Base-by-base conservation (phyloP, 202 grass and related monocot genomes). In the Setaria viridis region DNA sequence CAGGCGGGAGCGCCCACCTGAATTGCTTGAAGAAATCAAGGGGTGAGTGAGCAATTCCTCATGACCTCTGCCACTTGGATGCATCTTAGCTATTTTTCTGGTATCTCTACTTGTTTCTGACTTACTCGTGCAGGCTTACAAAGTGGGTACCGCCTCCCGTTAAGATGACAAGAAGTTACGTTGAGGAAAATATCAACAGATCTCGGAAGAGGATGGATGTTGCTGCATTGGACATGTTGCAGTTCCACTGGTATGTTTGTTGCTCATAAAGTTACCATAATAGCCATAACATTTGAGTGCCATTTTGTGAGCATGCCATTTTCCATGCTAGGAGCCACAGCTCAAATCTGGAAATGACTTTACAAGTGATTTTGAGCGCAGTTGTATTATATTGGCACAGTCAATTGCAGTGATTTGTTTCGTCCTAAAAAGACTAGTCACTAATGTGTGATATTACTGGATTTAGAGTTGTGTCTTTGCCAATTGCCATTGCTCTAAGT, bases 121-220 rank as follows among this genome's bases (percentile, higher is more conserved):
- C 9, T 3, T 55, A 25, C 11, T 3, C 39, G 1, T 75, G 41
- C 91, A 95, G 91, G 25, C 93, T 96, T 58, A 96, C 96, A 25
- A 99, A 99, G 76, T 99, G 93, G 96, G 96, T 96, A 13, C 96
- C 96, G 15, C 91, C 82, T 33, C 93, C 93, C 0, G 96, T 99
- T 48, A 99, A 99, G 79, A 99, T 99, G 96, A 96, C 93, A 1
- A 90, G 88, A 51, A 92, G 72, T 14, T 94, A 93, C 5, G 93
- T 99, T 7, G 90, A 84, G 76, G 90, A 94, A 77, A 99, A 96
- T 51, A 91, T 99, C 75, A 88, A 94, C 76, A 88, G 90, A 67
- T 99, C 96, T 5, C 64, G 91, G 19, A 91, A 92, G 85, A 96
- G 93, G 90, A 99, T 99, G 96, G 96, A 99, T 41, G 91, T 99